A percentile compares a stretch with the other conserved stretches of the same genome.
Evolutionary conservation across 352 stramenopile genomes (phyloP).

Genomic region (Pythium rhizo-oryzae): DNA sequence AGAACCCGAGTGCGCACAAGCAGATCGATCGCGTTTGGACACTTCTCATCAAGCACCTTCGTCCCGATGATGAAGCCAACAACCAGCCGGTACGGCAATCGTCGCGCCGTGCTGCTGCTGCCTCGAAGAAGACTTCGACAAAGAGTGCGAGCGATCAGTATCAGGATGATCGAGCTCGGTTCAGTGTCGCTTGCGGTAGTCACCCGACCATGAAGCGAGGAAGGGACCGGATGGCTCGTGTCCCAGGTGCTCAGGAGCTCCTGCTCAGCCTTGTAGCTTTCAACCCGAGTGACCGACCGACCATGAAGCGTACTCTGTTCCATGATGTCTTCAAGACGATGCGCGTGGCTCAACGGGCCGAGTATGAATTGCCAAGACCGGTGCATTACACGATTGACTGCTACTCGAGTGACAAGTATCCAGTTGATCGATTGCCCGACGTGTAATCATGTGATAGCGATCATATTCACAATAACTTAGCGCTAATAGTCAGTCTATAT

Average conservation of each 20-base stretch:
- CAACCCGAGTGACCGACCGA: constrained; percentile 59
- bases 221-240: constrained; percentile 46
- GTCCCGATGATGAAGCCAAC: constrained; percentile 39
- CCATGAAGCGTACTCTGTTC: constrained; percentile 65
- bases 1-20: constrained; percentile 49
- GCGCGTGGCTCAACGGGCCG: constrained; percentile 14
- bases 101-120: constrained; percentile 19
- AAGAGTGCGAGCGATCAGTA: constrained; percentile 40
- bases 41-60: constrained; percentile 63
- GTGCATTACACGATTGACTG: constrained; percentile 64
- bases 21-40: constrained; percentile 57
- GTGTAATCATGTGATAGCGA: constrained; percentile 29
- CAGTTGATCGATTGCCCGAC: constrained; percentile 35
- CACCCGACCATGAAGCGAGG: constrained; percentile 54
- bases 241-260: constrained; percentile 50
- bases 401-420: constrained; percentile 35
- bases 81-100: constrained; percentile 20
- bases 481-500: constrained; percentile 3
- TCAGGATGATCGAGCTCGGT: constrained; percentile 43
- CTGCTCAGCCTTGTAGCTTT: constrained; percentile 64
- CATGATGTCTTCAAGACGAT: constrained; percentile 61
- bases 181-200: constrained; percentile 50
- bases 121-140: constrained; percentile 1
- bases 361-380: constrained; percentile 3
- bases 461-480: constrained; percentile 11